phyloP scores from a whole-genome alignment of 2,329 filamentous ascomycete species.

The Hypoxylon sp. region DNA sequence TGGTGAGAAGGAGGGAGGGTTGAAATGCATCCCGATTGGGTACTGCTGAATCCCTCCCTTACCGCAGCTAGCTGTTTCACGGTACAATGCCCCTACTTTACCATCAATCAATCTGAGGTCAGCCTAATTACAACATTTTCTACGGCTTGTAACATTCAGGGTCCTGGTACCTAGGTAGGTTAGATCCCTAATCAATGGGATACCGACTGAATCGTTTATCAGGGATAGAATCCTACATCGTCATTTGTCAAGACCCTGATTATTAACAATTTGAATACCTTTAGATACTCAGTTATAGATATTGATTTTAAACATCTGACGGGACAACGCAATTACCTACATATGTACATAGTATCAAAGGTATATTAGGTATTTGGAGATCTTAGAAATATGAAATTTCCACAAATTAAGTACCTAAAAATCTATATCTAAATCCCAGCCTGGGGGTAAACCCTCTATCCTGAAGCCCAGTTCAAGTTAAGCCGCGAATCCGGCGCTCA shows the following conservation, averaged over 20 bases:
- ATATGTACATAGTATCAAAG: not conserved
- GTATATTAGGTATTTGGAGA: not conserved
- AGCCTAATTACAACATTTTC: slow-evolving; percentile 30
- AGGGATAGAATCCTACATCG: not conserved
- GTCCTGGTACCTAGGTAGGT: not conserved
- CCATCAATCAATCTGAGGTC: slow-evolving; percentile 22
- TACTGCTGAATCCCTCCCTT: slow-evolving; percentile 10
- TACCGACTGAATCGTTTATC: not conserved
- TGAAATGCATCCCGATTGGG: slow-evolving; percentile 32
- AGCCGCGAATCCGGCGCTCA: slow-evolving; percentile 20
- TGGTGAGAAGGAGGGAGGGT: slow-evolving; percentile 27
- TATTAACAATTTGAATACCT: not conserved
- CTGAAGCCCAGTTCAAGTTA: slow-evolving; percentile 29
- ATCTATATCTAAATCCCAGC: slow-evolving; percentile 33
- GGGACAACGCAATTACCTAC: not conserved
- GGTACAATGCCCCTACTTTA: slow-evolving; percentile 30
- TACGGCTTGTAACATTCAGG: not conserved
- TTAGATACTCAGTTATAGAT: not conserved
- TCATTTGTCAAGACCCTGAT: not conserved
- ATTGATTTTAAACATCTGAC: not conserved
- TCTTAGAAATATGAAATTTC: not conserved
- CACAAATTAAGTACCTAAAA: slow-evolving; percentile 15
- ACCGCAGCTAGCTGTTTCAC: slow-evolving; percentile 7
- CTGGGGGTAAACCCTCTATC: slow-evolving; percentile 36
- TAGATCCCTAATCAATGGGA: not conserved